Percentiles rank a stretch among this genome's conserved stretches.
These are phyloP conservation scores for Entonaema liquescens DNA, from an alignment of 495 filamentous ascomycete genomes.

Conservation along the genomic window DNA sequence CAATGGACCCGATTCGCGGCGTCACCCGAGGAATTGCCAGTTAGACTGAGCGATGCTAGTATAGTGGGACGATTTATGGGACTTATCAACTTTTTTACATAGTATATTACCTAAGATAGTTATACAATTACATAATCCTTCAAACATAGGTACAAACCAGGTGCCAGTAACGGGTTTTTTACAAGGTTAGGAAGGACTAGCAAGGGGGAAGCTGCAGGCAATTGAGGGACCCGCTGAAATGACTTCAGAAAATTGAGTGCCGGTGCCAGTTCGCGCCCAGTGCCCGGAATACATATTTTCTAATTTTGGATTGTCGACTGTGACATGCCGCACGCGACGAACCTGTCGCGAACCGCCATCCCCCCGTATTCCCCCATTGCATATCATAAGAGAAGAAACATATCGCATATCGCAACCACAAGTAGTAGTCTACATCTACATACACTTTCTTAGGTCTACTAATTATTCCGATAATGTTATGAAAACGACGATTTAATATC, in stretches of 20 bases:
- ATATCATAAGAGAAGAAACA: not conserved
- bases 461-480: conserved; percentile 24
- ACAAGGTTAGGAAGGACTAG: not conserved
- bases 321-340: conserved; percentile 26
- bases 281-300: conserved; percentile 5
- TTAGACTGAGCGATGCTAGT: not conserved
- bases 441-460: not conserved
- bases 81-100: too few relatives aligned
- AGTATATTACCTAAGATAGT: too few relatives aligned
- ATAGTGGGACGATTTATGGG: too few relatives aligned
- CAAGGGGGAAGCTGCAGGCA: conserved; percentile 14
- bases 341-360: not conserved
- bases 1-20: not conserved
- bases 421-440: not conserved
- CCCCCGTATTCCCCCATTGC: not conserved
- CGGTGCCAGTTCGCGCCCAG: conserved; percentile 17
- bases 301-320: conserved; percentile 33
- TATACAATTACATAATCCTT: too few relatives aligned
- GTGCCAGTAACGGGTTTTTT: not conserved
- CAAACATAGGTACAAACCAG: too few relatives aligned
- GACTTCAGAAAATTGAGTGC: conserved; percentile 24
- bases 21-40: not conserved
- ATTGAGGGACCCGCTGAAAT: conserved; percentile 27
- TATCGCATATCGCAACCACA: not conserved
- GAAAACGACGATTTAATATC: conserved; percentile 9